Evolutionary conservation across 768 basidiomycete species (phyloP).

Genomic region (Inosperma sp.): DNA sequence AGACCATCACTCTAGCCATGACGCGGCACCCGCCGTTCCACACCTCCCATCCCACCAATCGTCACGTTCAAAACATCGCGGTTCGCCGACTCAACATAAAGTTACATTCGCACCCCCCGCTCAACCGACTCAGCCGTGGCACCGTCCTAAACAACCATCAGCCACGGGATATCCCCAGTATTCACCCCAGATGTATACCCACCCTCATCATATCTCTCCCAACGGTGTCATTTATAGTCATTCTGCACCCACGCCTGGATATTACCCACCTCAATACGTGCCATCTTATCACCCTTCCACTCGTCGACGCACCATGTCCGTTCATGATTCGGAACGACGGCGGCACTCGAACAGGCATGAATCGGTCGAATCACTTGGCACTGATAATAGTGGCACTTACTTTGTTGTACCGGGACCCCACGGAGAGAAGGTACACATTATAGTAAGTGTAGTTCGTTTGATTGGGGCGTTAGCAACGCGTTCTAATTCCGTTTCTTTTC

Average conservation of each 20-base stretch:
- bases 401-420: slow-evolving; percentile 60
- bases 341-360: slow-evolving; percentile 11
- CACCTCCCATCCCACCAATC: slow-evolving; percentile 22
- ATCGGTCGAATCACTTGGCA: slow-evolving; percentile 41
- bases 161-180: slow-evolving; percentile 60
- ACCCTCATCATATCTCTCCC: slow-evolving; percentile 48
- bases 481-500: slow-evolving; percentile 15
- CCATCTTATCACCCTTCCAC: slow-evolving; percentile 36
- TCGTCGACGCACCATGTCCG: slow-evolving; percentile 31
- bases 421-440: slow-evolving; percentile 70
- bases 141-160: slow-evolving; percentile 40
- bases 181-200: slow-evolving; percentile 55
- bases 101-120: slow-evolving; percentile 28
- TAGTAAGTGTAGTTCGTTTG: slow-evolving; percentile 44
- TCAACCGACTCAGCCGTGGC: slow-evolving; percentile 22
- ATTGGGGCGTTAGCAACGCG: slow-evolving; percentile 8
- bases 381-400: slow-evolving; percentile 59
- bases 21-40: slow-evolving; percentile 24
- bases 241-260: slow-evolving; percentile 50
- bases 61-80: slow-evolving; percentile 24
- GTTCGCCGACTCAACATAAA: slow-evolving; percentile 21
- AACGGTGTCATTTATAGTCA: slow-evolving; percentile 67
- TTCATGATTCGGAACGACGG: slow-evolving; percentile 34
- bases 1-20: slow-evolving; percentile 25
- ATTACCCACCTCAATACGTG: slow-evolving; percentile 40